Conservation (phyloP, 345 rosid genomes). For the Eucalyptus decipiens region DNA sequence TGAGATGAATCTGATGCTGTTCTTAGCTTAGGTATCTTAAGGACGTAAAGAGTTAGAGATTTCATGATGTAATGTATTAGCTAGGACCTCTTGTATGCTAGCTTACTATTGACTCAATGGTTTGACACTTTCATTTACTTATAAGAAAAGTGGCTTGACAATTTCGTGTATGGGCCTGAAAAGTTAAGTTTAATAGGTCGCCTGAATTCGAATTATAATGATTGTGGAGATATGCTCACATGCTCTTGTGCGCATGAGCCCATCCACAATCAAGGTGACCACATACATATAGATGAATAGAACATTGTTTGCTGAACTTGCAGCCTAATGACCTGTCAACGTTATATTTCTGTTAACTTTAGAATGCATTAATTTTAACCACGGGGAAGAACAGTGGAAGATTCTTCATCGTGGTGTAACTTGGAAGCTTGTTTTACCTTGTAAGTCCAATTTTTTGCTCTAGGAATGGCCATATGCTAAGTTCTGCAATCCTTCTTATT, state of each 20-base stretch:
- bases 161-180: background rate
- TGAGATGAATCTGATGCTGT: background rate
- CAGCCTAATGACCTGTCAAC: background rate
- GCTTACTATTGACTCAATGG: background rate
- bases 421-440: background rate
- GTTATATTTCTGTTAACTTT: background rate
- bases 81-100: background rate
- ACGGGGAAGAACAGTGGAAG: background rate
- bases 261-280: background rate
- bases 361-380: background rate
- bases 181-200: background rate
- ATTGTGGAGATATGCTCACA: background rate
- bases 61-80: background rate
- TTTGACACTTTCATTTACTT: background rate
- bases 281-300: background rate
- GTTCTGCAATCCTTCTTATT: background rate
- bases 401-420: background rate
- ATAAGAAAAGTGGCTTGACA: background rate
- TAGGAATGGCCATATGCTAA: background rate
- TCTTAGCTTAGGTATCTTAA: background rate
- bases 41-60: background rate
- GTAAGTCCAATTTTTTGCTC: background rate
- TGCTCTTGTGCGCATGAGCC: background rate
- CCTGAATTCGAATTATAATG: background rate
- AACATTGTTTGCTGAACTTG: background rate